Base-by-base conservation (phyloP, 768 basidiomycete genomes). In the Trametes villosa region DNA sequence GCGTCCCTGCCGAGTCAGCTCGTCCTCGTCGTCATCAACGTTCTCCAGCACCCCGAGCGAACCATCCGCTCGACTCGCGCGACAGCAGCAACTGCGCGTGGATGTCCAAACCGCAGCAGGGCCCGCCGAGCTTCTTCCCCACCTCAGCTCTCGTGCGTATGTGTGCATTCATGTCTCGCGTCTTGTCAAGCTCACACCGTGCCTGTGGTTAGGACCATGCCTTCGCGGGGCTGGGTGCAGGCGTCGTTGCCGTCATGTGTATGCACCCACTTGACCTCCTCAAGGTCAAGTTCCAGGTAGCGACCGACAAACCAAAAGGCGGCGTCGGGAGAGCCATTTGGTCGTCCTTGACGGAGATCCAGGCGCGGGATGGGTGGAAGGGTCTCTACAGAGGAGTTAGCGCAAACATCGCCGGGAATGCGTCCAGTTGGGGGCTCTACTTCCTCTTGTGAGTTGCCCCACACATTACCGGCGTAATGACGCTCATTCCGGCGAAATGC, bases 241-340 rank as follows among this genome's bases (percentile, higher is more conserved):
- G 97, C 58, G 86, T 93, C 66, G 88, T 89, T 68, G 92, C 94
- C 34, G 94, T 95, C 48, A 80, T 98, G 30, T 92, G 92, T 75
- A 96, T 98, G 93, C 95, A 98, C 73, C 97, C 97, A 8, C 82
- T 99, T 33, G 97, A 99, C 76, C 83, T 98, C 12, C 81, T 99
- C 75, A 98, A 98, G 77, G 83, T 97, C 71, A 90, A 94, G 71
- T 86, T 94, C 53, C 97, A 98, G 75, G 92, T 97, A 7, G 85
- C 88, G 22, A 96, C 91, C 0, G 75, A 81, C 30, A 82, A 79
- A 33, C 84, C 83, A 0, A 75, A 79, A 40, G 86, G 83, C 17
- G 85, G 85, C 30, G 71, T 89, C 33, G 87, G 91, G 31, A 83
- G 77, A 60, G 86, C 89, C 57, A 94, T 98, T 63, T 94, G 89